These are phyloP conservation scores for Apiospora arundinis DNA, from an alignment of 2,329 filamentous ascomycete genomes.

Conservation along the genomic window DNA sequence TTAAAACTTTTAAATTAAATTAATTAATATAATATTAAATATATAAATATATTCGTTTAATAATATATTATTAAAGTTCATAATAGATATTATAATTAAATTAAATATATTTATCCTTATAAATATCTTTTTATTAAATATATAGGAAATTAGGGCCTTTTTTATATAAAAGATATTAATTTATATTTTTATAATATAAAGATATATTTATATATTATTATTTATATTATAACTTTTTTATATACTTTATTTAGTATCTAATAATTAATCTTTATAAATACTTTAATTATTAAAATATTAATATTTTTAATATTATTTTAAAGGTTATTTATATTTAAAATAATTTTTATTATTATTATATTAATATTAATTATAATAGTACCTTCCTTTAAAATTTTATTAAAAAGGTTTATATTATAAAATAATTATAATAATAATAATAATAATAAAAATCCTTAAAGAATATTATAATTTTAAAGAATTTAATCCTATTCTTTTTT, in stretches of 20 bases:
- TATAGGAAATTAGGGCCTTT: not conserved
- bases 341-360: not conserved
- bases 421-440: not conserved
- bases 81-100: no score
- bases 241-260: not conserved
- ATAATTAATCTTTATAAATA: no score
- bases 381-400: not conserved
- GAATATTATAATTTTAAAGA: not conserved
- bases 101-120: no score
- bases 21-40: no score
- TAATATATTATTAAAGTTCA: no score
- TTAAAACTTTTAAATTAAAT: not conserved
- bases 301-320: no score
- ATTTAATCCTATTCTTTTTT: not conserved
- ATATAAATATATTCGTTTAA: no score
- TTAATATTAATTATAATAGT: not conserved
- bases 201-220: slow-evolving; percentile 16
- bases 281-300: no score
- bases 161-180: not conserved
- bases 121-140: no score
- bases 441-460: not conserved
- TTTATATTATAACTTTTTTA: slow-evolving; percentile 11
- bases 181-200: slow-evolving; percentile 9
- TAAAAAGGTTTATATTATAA: not conserved
- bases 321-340: no score